phyloP scores from a whole-genome alignment of 1,139 yeast species.

The Citeromyces siamensis region DNA sequence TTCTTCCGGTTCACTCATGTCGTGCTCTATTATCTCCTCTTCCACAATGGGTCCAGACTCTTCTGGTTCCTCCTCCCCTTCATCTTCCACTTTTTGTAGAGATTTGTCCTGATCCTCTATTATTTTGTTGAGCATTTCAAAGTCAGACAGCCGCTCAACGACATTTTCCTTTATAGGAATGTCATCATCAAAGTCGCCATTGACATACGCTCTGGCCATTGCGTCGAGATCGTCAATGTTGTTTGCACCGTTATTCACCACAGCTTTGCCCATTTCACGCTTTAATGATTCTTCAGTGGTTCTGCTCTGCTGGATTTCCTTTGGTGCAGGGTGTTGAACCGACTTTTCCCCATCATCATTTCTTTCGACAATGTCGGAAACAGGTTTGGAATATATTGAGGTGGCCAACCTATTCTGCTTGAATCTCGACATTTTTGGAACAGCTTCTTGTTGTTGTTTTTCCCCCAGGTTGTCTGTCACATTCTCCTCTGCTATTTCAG shows the following conservation, averaged over 20 bases:
- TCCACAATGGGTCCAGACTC: constrained; percentile 31
- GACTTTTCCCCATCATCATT: neutral
- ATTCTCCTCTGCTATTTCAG: no score
- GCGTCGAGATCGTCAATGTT: constrained; percentile 34
- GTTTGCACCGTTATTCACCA: constrained; percentile 29
- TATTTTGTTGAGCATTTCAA: constrained; percentile 35
- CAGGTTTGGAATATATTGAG: neutral
- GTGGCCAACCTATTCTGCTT: no score
- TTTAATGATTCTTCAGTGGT: constrained; percentile 6
- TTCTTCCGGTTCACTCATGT: constrained; percentile 17
- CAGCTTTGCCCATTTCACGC: constrained; percentile 18
- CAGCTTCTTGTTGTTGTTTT: neutral
- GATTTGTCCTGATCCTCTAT: constrained; percentile 23
- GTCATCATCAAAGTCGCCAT: constrained; percentile 52
- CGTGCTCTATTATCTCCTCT: constrained; percentile 16
- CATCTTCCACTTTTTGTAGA: constrained; percentile 6
- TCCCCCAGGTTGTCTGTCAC: neutral
- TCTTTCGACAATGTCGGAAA: neutral
- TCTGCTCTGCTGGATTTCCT: neutral
- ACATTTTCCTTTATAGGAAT: constrained; percentile 44
- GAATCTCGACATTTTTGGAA: no score
- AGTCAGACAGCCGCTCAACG: constrained; percentile 41
- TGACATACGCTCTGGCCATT: constrained; percentile 49
- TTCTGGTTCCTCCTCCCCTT: constrained; percentile 18
- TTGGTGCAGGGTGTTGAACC: no score